Evolutionary conservation across 2,329 filamentous ascomycete genomes (phyloP).

Genomic region (Mollisiaceae sp.): DNA sequence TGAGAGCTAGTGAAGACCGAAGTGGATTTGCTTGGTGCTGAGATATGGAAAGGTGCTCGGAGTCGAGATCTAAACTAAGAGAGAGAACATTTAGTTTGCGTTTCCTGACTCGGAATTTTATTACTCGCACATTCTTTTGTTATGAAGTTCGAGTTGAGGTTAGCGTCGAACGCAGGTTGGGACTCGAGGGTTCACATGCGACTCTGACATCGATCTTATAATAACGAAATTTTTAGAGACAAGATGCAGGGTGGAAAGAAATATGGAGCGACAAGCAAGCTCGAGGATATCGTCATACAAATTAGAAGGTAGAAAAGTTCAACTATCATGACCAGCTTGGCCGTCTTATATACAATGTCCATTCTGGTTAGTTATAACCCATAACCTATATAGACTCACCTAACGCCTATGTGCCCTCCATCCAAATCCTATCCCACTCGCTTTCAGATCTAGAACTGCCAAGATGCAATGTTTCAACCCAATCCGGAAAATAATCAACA

Average conservation of each 20-base stretch:
- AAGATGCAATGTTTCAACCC: not conserved
- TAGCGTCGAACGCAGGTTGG: too few species aligned
- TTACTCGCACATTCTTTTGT: too few species aligned
- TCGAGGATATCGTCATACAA: not conserved
- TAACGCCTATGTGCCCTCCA: not conserved
- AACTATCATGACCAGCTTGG: not conserved
- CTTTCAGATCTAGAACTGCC: slow-evolving; percentile 1
- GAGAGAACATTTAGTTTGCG: too few species aligned
- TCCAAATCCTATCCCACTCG: not conserved
- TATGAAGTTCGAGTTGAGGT: too few species aligned
- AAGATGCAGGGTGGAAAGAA: too few species aligned
- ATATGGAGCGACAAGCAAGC: not conserved
- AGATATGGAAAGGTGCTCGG: too few species aligned
- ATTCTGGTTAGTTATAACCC: not conserved
- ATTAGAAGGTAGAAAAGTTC: not conserved
- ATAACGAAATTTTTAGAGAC: not conserved
- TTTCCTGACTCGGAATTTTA: too few species aligned
- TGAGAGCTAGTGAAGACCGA: too few species aligned
- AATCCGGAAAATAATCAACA: not conserved
- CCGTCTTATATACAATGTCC: not conserved
- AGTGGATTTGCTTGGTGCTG: too few species aligned
- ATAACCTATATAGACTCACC: not conserved
- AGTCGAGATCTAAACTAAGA: too few species aligned
- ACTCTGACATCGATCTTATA: not conserved
- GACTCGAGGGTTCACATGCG: too few species aligned